Evolutionary conservation across 164 flowering plant genomes (phyloP).

Genomic region (Santalum album): DNA sequence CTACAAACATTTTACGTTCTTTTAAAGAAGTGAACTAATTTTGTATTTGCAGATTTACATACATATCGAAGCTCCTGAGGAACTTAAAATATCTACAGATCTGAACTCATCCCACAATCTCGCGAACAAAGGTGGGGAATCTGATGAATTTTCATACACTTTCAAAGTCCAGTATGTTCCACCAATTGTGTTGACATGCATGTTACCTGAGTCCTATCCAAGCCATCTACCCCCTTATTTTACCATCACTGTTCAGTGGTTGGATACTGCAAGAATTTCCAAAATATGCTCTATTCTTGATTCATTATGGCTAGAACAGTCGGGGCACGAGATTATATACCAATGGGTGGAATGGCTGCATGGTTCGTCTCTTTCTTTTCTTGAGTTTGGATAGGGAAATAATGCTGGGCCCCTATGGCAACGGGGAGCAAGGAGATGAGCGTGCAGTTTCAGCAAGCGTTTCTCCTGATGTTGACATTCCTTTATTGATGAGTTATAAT

Average conservation of each 20-base stretch:
- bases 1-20: background rate
- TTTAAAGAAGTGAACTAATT: conserved; percentile 4
- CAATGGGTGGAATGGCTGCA: conserved; percentile 86
- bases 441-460: conserved; percentile 62
- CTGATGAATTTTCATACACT: conserved; percentile 48
- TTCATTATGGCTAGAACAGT: conserved; percentile 57
- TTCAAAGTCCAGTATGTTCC: conserved; percentile 70
- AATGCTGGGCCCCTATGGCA: conserved; percentile 50
- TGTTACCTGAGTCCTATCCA: conserved; percentile 77
- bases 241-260: conserved; percentile 63
- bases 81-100: conserved; percentile 38
- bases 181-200: conserved; percentile 67
- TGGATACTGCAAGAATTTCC: conserved; percentile 48
- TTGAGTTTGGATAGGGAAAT: conserved; percentile 52
- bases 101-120: conserved; percentile 24
- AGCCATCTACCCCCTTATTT: conserved; percentile 67
- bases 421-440: conserved; percentile 32
- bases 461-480: conserved; percentile 62
- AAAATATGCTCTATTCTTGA: conserved; percentile 64
- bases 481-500: conserved; percentile 54
- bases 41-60: conserved; percentile 48
- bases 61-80: conserved; percentile 42
- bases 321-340: conserved; percentile 57
- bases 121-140: conserved; percentile 5
- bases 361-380: conserved; percentile 49